Percentiles rank a stretch among this genome's conserved stretches.
Conservation (phyloP, 805 yeast genomes). For the Cyberlindnera misumaiensis region DNA sequence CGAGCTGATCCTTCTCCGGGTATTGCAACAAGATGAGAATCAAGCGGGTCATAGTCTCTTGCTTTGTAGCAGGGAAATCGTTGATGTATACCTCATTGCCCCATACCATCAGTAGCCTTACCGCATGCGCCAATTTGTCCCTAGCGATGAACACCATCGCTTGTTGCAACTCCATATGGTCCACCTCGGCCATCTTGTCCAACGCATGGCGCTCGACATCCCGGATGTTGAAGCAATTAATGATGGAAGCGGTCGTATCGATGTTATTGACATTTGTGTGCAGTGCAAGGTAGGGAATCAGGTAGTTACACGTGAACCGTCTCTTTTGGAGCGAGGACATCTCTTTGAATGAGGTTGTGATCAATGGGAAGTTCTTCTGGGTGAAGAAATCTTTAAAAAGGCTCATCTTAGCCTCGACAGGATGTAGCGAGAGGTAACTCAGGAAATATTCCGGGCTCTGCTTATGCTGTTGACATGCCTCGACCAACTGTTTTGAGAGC, state of each 20-base stretch:
- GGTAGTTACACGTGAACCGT: constrained; percentile 10
- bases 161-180: constrained; percentile 10
- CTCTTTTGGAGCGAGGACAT: constrained; percentile 15
- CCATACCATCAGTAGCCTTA: constrained; percentile 24
- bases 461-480: constrained; percentile 3
- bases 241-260: constrained; percentile 7
- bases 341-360: background rate
- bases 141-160: constrained; percentile 7
- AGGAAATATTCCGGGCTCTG: constrained; percentile 10
- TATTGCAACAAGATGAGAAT: constrained; percentile 32
- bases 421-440: constrained; percentile 19
- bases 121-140: constrained; percentile 1
- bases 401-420: constrained; percentile 15
- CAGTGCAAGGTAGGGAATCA: constrained; percentile 14
- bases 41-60: constrained; percentile 42
- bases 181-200: constrained; percentile 3
- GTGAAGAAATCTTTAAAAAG: constrained; percentile 14
- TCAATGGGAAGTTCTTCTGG: constrained; percentile 2
- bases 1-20: constrained; percentile 19
- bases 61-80: constrained; percentile 34
- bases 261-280: constrained; percentile 6
- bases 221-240: constrained; percentile 4
- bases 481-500: constrained; percentile 13
- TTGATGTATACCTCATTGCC: constrained; percentile 32
- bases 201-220: constrained; percentile 7